These are phyloP conservation scores for Candida easanensis DNA, from an alignment of 805 yeast genomes.

Conservation along the genomic window DNA sequence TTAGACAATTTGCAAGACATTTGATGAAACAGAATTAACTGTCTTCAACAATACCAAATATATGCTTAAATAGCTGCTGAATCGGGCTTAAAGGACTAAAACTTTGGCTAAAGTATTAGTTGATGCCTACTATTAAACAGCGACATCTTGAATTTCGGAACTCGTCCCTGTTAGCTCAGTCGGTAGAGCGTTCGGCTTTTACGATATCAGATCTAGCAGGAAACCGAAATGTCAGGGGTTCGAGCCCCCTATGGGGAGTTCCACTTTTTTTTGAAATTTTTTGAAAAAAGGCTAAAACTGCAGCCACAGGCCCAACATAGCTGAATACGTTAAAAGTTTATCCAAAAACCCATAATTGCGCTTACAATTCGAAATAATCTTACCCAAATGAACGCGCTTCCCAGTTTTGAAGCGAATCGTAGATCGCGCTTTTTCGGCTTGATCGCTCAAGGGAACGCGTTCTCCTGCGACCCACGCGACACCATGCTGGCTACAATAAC, in stretches of 20 bases:
- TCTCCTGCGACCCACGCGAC: too few relatives aligned
- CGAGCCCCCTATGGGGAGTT: conserved; percentile 33
- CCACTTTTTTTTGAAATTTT: conserved; percentile 16
- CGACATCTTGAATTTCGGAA: conserved; percentile 10
- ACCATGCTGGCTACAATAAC: too few relatives aligned
- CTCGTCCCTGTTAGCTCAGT: conserved; percentile 33
- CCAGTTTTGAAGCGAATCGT: not conserved
- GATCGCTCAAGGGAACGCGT: not conserved
- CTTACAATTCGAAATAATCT: too few relatives aligned
- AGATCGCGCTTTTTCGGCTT: not conserved
- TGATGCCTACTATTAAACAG: not conserved
- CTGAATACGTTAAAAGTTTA: too few relatives aligned
- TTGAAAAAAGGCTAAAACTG: not conserved
- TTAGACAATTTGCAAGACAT: too few relatives aligned
- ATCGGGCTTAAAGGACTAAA: too few relatives aligned
- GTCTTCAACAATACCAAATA: too few relatives aligned
- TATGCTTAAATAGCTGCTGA: too few relatives aligned
- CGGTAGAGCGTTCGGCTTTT: conserved; percentile 33
- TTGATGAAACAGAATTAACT: too few relatives aligned
- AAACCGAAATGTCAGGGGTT: conserved; percentile 32
- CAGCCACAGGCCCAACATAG: not conserved
- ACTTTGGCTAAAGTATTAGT: not conserved
- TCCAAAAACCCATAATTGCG: too few relatives aligned
- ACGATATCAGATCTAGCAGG: conserved; percentile 21
- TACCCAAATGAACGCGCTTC: not conserved